A percentile compares a stretch with the other conserved stretches of the same genome.
phyloP scores from a whole-genome alignment of 306 rosid species.

The Malus fusca region DNA sequence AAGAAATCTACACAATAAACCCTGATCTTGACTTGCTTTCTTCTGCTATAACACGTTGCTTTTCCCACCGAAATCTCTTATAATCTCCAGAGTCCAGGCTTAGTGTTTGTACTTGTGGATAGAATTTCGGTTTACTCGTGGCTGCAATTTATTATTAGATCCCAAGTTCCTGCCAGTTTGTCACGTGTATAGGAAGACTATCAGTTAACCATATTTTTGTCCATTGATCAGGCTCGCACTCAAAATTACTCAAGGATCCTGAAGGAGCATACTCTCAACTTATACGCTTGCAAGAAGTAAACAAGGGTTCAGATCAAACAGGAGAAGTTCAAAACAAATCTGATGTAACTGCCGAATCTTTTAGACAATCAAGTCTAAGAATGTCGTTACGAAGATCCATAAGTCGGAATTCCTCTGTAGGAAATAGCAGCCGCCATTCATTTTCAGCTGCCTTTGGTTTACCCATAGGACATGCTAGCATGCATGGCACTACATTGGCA shows the following conservation, averaged over 20 bases:
- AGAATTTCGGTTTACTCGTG: too few species aligned
- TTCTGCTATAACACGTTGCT: neutral
- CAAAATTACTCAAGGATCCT: constrained; percentile 54
- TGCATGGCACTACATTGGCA: constrained; percentile 30
- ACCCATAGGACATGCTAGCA: constrained; percentile 38
- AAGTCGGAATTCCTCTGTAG: constrained; percentile 47
- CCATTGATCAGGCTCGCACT: constrained; percentile 56
- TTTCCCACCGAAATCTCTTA: neutral
- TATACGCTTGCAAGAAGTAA: constrained; percentile 63
- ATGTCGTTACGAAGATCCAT: constrained; percentile 46
- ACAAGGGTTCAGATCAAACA: constrained; percentile 32
- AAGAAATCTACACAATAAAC: neutral
- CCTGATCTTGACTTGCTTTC: neutral
- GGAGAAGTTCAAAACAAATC: constrained; percentile 27
- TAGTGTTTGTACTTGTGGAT: too few species aligned
- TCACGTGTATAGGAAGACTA: neutral
- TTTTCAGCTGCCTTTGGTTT: constrained; percentile 64
- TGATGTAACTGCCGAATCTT: constrained; percentile 38
- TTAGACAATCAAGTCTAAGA: constrained; percentile 54
- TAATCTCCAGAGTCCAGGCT: too few species aligned
- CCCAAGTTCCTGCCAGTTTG: neutral
- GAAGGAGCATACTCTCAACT: constrained; percentile 84
- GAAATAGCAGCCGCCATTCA: constrained; percentile 70
- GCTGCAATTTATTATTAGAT: too few species aligned
- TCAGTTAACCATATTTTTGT: neutral